A percentile compares a stretch with the other conserved stretches of the same genome.
These are phyloP conservation scores for Syzygium aqueum DNA, from an alignment of 345 rosid genomes.

Conservation along the genomic window DNA sequence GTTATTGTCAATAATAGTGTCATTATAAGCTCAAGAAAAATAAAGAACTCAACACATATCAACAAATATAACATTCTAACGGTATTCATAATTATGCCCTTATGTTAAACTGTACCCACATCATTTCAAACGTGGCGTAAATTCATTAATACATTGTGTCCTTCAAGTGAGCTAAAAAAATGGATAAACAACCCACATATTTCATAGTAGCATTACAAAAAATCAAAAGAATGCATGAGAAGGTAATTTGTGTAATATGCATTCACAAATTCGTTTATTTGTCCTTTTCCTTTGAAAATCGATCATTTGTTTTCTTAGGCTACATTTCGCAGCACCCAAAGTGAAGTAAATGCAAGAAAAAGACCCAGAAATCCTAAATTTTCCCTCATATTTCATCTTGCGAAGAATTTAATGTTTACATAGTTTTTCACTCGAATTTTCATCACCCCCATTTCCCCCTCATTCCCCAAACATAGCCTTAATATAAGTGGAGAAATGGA, in stretches of 20 bases:
- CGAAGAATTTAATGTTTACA: not conserved
- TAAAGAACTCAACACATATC: not conserved
- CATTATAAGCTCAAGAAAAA: not conserved
- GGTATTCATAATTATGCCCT: not conserved
- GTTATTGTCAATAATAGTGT: not conserved
- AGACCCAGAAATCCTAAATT: accelerated
- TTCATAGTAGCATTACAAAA: not conserved
- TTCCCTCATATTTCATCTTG: not conserved
- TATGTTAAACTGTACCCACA: no score
- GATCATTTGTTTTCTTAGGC: not conserved
- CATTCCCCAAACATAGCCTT: not conserved
- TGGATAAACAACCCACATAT: not conserved
- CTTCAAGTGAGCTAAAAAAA: not conserved
- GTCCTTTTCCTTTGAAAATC: not conserved
- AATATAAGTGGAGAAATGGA: not conserved
- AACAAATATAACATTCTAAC: not conserved
- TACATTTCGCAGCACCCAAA: not conserved
- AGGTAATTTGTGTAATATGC: not conserved
- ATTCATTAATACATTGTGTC: not conserved
- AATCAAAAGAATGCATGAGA: not conserved
- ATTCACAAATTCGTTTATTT: not conserved
- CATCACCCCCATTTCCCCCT: not conserved
- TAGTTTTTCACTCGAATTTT: not conserved
- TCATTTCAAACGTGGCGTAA: no score
- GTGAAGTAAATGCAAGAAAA: not conserved